These are phyloP conservation scores for Simmondsia chinensis DNA, from an alignment of 148 eudicot genomes.

Conservation along the genomic window DNA sequence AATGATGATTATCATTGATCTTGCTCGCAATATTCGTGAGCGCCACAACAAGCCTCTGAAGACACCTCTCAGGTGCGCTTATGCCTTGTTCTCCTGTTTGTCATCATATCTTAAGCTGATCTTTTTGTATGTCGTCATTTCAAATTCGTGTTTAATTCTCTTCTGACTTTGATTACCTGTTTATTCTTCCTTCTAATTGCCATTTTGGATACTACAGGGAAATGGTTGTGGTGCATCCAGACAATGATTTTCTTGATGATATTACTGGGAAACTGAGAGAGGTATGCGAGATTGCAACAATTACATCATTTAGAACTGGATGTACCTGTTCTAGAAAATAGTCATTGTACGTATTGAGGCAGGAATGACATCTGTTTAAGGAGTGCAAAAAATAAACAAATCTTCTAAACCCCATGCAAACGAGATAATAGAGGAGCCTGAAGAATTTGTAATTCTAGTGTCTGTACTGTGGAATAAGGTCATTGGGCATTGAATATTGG, in stretches of 20 bases:
- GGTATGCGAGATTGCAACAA: slow-evolving; percentile 20
- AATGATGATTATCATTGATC: slow-evolving; percentile 89
- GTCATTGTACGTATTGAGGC: too few species aligned
- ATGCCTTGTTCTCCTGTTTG: neutral
- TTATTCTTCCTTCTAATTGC: neutral
- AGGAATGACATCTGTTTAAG: too few species aligned
- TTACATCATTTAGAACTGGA: neutral
- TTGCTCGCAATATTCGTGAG: slow-evolving; percentile 91
- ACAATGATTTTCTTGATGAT: slow-evolving; percentile 74
- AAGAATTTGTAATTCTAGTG: too few species aligned
- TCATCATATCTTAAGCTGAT: neutral
- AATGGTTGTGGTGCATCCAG: slow-evolving; percentile 97
- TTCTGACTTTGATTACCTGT: slow-evolving; percentile 1
- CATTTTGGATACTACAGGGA: slow-evolving; percentile 38
- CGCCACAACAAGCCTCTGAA: slow-evolving; percentile 94
- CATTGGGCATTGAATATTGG: too few species aligned
- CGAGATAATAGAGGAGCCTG: too few species aligned
- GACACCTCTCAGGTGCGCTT: slow-evolving; percentile 68
- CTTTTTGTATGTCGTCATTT: neutral
- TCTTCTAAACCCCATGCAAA: neutral
- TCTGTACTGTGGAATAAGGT: too few species aligned
- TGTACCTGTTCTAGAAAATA: too few species aligned
- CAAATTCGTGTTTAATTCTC: neutral
- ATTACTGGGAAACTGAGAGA: slow-evolving; percentile 83
- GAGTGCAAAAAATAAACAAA: too few species aligned